Percentiles rank a stretch among this genome's conserved stretches.
These are phyloP conservation scores for Suillus plorans DNA, from an alignment of 768 basidiomycete species.

Conservation along the genomic window DNA sequence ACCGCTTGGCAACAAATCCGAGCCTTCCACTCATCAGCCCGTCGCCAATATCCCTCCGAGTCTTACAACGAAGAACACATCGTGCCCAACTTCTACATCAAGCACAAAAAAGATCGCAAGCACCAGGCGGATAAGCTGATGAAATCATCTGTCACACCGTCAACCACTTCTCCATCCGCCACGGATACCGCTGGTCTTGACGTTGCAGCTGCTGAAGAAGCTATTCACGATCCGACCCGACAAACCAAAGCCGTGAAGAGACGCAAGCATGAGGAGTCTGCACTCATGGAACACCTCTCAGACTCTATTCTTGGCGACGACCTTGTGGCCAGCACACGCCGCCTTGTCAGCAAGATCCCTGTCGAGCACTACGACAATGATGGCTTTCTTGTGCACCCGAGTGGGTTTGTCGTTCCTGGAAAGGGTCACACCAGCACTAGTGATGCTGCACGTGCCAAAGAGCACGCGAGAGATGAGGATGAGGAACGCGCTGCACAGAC, in stretches of 20 bases:
- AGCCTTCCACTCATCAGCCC: constrained; percentile 24
- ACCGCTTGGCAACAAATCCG: constrained; percentile 34
- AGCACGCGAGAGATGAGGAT: constrained; percentile 20
- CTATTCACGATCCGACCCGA: constrained; percentile 7
- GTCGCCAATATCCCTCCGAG: constrained; percentile 16
- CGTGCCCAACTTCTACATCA: constrained; percentile 28
- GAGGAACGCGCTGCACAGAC: constrained; percentile 27
- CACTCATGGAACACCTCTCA: constrained; percentile 24
- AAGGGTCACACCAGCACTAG: constrained; percentile 27
- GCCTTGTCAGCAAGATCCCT: constrained; percentile 26
- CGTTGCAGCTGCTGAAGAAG: constrained; percentile 1
- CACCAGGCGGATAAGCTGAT: neutral
- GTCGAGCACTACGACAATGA: constrained; percentile 21
- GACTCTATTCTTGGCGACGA: constrained; percentile 23
- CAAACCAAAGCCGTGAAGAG: constrained; percentile 1
- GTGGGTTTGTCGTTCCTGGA: constrained; percentile 31
- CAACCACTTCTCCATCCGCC: neutral
- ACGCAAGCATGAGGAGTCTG: constrained; percentile 11
- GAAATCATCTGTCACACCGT: constrained; percentile 5
- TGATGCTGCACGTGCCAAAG: constrained; percentile 24
- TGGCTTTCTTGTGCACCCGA: constrained; percentile 24
- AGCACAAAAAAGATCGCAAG: constrained; percentile 23
- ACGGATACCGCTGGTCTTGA: constrained; percentile 14
- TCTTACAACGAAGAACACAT: constrained; percentile 25
- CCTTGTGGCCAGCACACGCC: constrained; percentile 28